Evolutionary conservation across 208 protist species (phyloP).

Genomic region (Cochliopodium minus): DNA sequence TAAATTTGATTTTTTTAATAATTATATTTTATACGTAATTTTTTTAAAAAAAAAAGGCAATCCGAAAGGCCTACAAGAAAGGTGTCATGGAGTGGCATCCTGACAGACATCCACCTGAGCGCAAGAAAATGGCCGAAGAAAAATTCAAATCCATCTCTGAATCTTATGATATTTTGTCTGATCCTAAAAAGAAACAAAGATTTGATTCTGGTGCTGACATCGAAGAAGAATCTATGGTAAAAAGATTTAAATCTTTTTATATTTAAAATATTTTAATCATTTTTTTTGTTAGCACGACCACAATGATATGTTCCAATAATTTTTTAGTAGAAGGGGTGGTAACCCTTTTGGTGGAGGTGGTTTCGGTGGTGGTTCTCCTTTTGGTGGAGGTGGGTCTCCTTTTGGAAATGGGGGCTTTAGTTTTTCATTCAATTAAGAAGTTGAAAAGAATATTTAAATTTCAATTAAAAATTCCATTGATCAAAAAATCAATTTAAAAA

Average conservation of each 20-base stretch:
- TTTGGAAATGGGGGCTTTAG: no score
- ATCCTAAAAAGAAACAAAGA: constrained; percentile 19
- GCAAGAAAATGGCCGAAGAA: constrained; percentile 39
- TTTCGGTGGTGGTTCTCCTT: background rate
- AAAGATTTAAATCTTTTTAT: background rate
- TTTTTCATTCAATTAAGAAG: no score
- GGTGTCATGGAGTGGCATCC: constrained; percentile 59
- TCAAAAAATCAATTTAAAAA: no score
- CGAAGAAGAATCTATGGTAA: background rate
- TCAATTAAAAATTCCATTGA: no score
- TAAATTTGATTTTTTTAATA: no score
- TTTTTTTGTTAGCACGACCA: no score
- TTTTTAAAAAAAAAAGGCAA: no score
- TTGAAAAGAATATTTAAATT: no score
- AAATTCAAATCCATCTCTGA: constrained; percentile 57
- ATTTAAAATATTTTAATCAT: no score
- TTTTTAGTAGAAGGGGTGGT: background rate
- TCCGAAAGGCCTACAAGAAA: constrained; percentile 58
- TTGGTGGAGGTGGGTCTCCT: no score
- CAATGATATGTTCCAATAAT: constrained; percentile 2
- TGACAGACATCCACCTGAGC: constrained; percentile 42
- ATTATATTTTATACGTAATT: no score
- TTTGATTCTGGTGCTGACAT: constrained; percentile 8
- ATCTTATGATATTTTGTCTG: constrained; percentile 44
- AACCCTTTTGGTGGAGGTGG: background rate